phyloP scores from a whole-genome alignment of 495 filamentous ascomycete genomes.

The Aspergillus asperescens region DNA sequence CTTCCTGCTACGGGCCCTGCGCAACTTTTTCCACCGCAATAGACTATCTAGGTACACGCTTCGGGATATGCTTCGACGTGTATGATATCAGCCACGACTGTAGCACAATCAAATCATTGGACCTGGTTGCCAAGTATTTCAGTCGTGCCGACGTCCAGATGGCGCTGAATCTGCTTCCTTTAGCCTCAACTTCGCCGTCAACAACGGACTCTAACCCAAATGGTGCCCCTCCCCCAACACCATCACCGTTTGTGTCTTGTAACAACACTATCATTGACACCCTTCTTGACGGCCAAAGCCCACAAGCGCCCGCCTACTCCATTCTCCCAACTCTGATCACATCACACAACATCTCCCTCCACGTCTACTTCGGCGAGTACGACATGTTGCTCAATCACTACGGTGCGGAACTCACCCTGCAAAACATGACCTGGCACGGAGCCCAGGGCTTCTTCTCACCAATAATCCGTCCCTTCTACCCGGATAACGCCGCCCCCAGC shows the following conservation, averaged over 20 bases:
- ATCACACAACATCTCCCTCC: slow-evolving; percentile 30
- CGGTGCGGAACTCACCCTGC: slow-evolving; percentile 33
- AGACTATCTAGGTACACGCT: slow-evolving; percentile 24
- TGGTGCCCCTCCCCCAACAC: background rate
- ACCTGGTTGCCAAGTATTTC: slow-evolving; percentile 29
- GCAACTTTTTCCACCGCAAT: slow-evolving; percentile 35
- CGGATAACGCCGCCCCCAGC: slow-evolving; percentile 23
- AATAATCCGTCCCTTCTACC: slow-evolving; percentile 20
- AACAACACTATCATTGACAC: slow-evolving; percentile 27
- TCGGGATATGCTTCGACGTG: slow-evolving; percentile 23
- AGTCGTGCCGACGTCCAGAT: slow-evolving; percentile 32
- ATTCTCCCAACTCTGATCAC: slow-evolving; percentile 33
- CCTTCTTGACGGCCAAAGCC: slow-evolving; percentile 18
- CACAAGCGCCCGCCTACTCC: slow-evolving; percentile 27
- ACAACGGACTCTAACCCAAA: slow-evolving; percentile 5
- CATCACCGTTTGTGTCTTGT: slow-evolving; percentile 23
- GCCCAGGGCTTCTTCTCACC: slow-evolving; percentile 27
- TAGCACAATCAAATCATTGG: slow-evolving; percentile 20
- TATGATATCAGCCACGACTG: slow-evolving; percentile 38
- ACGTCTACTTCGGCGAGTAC: slow-evolving; percentile 37
- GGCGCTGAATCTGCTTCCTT: slow-evolving; percentile 29
- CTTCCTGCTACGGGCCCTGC: slow-evolving; percentile 37
- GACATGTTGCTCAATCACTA: slow-evolving; percentile 41
- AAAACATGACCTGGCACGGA: slow-evolving; percentile 39
- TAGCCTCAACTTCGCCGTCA: background rate